Conservation (phyloP, 805 yeast genomes). For the Saccharomycopsis selenospora region DNA sequence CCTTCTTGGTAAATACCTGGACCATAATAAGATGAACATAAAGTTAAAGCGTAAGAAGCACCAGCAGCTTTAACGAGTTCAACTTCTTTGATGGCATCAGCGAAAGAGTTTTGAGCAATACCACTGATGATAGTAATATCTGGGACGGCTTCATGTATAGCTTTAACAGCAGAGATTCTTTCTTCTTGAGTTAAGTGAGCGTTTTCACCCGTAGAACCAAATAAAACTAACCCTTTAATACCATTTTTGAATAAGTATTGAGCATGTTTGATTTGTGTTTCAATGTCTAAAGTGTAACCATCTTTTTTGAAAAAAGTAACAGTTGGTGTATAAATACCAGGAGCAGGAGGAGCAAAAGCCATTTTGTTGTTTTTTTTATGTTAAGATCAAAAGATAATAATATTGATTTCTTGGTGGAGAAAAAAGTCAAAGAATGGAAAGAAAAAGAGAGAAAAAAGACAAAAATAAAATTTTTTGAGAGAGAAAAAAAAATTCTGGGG, state of each 20-base stretch:
- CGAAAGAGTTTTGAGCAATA: constrained; percentile 38
- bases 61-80: constrained; percentile 33
- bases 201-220: constrained; percentile 53
- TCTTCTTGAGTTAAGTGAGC: constrained; percentile 43
- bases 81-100: constrained; percentile 39
- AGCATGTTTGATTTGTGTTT: constrained; percentile 40
- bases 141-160: constrained; percentile 33
- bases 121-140: constrained; percentile 42
- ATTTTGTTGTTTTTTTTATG: neutral
- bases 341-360: constrained; percentile 23
- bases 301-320: constrained; percentile 46
- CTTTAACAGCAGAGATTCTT: constrained; percentile 31
- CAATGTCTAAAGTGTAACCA: constrained; percentile 35
- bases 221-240: constrained; percentile 40
- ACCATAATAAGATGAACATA: constrained; percentile 45
- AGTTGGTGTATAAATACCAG: constrained; percentile 46
- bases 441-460: neutral
- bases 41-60: constrained; percentile 34
- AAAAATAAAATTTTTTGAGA: too few species aligned
- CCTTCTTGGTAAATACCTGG: constrained; percentile 39
- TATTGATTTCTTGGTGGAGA: neutral
- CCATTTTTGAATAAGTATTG: constrained; percentile 37
- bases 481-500: neutral
- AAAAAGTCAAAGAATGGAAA: neutral
- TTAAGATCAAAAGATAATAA: neutral